Percentiles rank a stretch among this genome's conserved stretches.
These are phyloP conservation scores for Kwoniella heveanensis DNA, from an alignment of 768 basidiomycete species.

Conservation along the genomic window DNA sequence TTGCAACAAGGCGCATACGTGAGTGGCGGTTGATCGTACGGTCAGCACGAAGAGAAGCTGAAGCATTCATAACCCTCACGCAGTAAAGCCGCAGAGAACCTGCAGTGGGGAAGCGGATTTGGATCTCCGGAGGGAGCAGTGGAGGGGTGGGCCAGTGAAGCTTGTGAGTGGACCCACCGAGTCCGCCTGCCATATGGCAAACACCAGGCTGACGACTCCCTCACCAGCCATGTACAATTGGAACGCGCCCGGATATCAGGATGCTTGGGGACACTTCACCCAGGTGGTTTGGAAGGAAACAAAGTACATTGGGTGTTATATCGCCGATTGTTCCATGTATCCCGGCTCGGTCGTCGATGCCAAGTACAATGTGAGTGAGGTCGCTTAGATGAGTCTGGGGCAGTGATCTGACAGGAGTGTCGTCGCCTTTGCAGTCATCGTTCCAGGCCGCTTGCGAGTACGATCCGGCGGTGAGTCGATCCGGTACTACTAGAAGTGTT, in stretches of 20 bases:
- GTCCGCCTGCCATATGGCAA: too few relatives aligned
- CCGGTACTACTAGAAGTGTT: too few relatives aligned
- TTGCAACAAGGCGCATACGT: slow-evolving; percentile 24
- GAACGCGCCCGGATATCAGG: slow-evolving; percentile 13
- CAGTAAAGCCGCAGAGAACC: slow-evolving; percentile 24
- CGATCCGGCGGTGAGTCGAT: slow-evolving; percentile 21
- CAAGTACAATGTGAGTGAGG: slow-evolving; percentile 12
- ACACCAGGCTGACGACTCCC: too few relatives aligned
- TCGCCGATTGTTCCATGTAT: slow-evolving; percentile 9
- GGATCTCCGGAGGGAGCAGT: slow-evolving; percentile 21
- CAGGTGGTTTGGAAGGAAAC: slow-evolving; percentile 32
- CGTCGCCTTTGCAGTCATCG: background rate
- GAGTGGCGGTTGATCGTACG: slow-evolving; percentile 5
- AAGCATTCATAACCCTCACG: too few relatives aligned
- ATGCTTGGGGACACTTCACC: slow-evolving; percentile 25
- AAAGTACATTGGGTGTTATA: slow-evolving; percentile 21
- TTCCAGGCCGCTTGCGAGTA: slow-evolving; percentile 31
- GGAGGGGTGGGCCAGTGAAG: slow-evolving; percentile 18
- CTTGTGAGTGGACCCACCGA: too few relatives aligned
- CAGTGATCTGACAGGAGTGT: too few relatives aligned
- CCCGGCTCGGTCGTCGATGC: background rate
- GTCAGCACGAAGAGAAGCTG: slow-evolving; percentile 21
- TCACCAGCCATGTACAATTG: slow-evolving; percentile 22
- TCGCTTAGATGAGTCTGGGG: too few relatives aligned
- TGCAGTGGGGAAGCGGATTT: slow-evolving; percentile 18